Evolutionary conservation across 306 rosid genomes (phyloP).

Genomic region (Amphicarpaea edgeworthii): DNA sequence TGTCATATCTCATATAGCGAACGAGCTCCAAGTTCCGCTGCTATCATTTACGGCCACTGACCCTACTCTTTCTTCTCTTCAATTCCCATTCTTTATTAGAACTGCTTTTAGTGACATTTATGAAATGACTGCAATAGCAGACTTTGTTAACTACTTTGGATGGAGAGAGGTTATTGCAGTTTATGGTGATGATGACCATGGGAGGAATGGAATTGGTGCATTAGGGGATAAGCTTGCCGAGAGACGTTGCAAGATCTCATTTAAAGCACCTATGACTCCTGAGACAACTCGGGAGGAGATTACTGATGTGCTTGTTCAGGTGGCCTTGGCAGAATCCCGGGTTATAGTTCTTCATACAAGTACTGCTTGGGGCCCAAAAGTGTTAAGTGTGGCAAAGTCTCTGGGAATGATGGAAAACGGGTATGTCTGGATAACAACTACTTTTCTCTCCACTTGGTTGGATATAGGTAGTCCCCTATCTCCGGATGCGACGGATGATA

Average conservation of each 20-base stretch:
- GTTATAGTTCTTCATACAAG: constrained; percentile 77
- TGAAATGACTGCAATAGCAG: constrained; percentile 96
- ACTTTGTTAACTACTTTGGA: constrained; percentile 63
- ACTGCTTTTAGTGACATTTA: constrained; percentile 70
- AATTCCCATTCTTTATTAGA: constrained; percentile 89
- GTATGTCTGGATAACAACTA: constrained; percentile 89
- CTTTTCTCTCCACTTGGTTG: constrained; percentile 65
- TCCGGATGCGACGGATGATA: constrained; percentile 52
- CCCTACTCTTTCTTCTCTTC: constrained; percentile 88
- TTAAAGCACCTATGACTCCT: constrained; percentile 73
- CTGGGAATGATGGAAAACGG: constrained; percentile 92
- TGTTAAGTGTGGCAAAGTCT: constrained; percentile 69
- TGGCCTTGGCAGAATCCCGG: constrained; percentile 81
- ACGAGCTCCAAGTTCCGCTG: constrained; percentile 86
- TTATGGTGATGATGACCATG: constrained; percentile 88
- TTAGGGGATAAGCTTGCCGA: constrained; percentile 83
- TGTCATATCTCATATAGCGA: constrained; percentile 86
- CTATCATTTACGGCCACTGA: constrained; percentile 85
- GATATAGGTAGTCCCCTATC: constrained; percentile 65
- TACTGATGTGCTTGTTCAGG: constrained; percentile 79
- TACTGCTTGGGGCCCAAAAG: constrained; percentile 60
- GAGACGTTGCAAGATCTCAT: constrained; percentile 85
- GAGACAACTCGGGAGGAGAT: constrained; percentile 62
- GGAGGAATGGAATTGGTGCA: constrained; percentile 85
- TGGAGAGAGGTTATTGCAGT: constrained; percentile 93